Base-by-base conservation (phyloP, 2,329 filamentous ascomycete genomes). In the Cladorrhinum sp. region DNA sequence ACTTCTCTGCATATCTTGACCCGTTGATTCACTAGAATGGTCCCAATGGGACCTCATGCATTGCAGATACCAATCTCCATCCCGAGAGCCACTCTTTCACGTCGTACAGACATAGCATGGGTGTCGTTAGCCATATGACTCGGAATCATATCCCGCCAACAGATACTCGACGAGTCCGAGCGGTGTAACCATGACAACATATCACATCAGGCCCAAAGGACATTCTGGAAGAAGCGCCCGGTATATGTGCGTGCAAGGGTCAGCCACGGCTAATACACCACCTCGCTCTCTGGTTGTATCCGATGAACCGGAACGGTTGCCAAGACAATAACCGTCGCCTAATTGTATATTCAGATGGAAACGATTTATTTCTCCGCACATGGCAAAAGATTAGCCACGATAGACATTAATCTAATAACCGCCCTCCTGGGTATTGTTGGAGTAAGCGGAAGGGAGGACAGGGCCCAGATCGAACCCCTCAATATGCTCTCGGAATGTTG, bases 281-380 rank as follows among this genome's bases (percentile, higher is more conserved):
- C 41, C 41, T 18, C 7, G 7, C 29, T 32, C 41, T 45, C 18
- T 12, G 3, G 16, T n/a, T 22, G 16, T 59, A 16, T 18, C 61
- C 55, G 62, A 63, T 57, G 23, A 63, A 50, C 61, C 61, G 55
- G 63, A 58, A 60, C 59, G 2, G 18, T 10, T 52, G 63, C 63
- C 63, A 65, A 63, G 63, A 49, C 58, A 63, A 63, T 62, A 60
- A 59, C 59, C 51, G 59, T 55, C 61, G 61, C 63, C 59, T 62
- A 62, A 62, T 60, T 55, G 49, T 56, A 49, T 49, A 27, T 50
- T 25, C 2, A 50, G 49, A 50, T 24, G 22, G 20, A 50, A n/a
- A 45, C n/a, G n/a, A 22, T 45, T 7, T 45, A 45, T 45, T 45
- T 45, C 41, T 45, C 41, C 41, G 41, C 41, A 45, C 41, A 45